Evolutionary conservation across 139 green algal genomes (phyloP).

Genomic region (Mychonastes homosphaera): DNA sequence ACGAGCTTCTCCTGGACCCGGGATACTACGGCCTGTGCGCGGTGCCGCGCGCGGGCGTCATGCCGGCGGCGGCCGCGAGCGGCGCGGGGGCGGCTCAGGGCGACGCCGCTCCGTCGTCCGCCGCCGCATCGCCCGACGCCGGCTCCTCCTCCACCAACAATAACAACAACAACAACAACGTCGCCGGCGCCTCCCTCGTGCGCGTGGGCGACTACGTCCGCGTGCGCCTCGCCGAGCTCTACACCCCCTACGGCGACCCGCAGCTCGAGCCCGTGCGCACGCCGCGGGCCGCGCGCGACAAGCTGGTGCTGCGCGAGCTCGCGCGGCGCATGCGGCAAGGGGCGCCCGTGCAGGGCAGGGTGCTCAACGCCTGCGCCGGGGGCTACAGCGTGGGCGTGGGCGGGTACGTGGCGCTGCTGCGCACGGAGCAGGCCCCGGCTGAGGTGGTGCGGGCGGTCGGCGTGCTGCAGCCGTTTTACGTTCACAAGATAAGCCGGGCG

Average conservation of each 20-base stretch:
- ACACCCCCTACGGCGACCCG: slow-evolving; percentile 30
- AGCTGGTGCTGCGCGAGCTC: slow-evolving; percentile 23
- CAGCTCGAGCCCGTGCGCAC: slow-evolving; percentile 18
- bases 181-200: not conserved
- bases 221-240: slow-evolving; percentile 16
- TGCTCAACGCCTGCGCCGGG: slow-evolving; percentile 25
- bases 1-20: slow-evolving; percentile 18
- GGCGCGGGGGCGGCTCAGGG: too few relatives aligned
- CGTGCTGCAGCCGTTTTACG: slow-evolving; percentile 25
- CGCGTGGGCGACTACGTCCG: slow-evolving; percentile 11
- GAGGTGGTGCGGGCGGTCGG: slow-evolving; percentile 8
- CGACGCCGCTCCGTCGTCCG: too few relatives aligned
- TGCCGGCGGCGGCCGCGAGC: not conserved
- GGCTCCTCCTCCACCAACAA: too few relatives aligned
- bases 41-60: not conserved
- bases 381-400: slow-evolving; percentile 31
- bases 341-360: slow-evolving; percentile 11
- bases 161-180: too few relatives aligned
- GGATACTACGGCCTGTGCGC: slow-evolving; percentile 21
- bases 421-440: not conserved
- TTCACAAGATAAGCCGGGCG: slow-evolving; percentile 6
- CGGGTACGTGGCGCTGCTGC: slow-evolving; percentile 30
- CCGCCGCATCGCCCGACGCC: too few relatives aligned
- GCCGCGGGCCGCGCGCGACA: not conserved
- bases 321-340: slow-evolving; percentile 5